Percentiles rank a stretch among this genome's conserved stretches.
These are phyloP conservation scores for Lodderomyces theae DNA, from an alignment of 1,139 yeast species.

Conservation along the genomic window DNA sequence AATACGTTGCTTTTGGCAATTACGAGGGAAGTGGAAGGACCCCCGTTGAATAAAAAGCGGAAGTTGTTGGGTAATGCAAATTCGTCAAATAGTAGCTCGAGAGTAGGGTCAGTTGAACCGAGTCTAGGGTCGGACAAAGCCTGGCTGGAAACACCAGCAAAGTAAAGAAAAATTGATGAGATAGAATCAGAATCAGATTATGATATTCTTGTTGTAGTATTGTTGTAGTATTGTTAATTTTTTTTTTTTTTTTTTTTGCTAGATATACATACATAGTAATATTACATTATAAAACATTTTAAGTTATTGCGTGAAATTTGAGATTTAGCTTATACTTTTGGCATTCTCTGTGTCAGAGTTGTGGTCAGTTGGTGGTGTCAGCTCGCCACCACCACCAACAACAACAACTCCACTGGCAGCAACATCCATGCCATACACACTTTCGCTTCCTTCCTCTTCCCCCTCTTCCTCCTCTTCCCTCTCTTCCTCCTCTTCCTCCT, in stretches of 20 bases:
- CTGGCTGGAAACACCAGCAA: slow-evolving; percentile 1
- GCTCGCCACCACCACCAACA: neutral
- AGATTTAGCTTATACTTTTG: neutral
- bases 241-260: slow-evolving; percentile 1
- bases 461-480: neutral
- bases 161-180: too few species aligned
- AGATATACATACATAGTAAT: too few species aligned
- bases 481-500: neutral
- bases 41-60: slow-evolving; percentile 45
- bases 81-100: slow-evolving; percentile 24
- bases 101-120: slow-evolving; percentile 38
- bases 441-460: neutral
- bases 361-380: slow-evolving; percentile 11
- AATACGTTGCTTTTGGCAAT: slow-evolving; percentile 75
- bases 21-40: slow-evolving; percentile 73
- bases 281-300: slow-evolving; percentile 1
- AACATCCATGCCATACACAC: neutral
- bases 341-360: slow-evolving; percentile 6
- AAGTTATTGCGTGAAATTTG: neutral
- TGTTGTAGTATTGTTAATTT: too few species aligned
- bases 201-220: too few species aligned
- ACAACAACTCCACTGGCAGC: neutral
- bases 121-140: slow-evolving; percentile 12
- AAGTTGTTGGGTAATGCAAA: slow-evolving; percentile 23
- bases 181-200: too few species aligned